Base-by-base conservation (phyloP, 1,284 basidiomycete species). In the Ustilago crameri region DNA sequence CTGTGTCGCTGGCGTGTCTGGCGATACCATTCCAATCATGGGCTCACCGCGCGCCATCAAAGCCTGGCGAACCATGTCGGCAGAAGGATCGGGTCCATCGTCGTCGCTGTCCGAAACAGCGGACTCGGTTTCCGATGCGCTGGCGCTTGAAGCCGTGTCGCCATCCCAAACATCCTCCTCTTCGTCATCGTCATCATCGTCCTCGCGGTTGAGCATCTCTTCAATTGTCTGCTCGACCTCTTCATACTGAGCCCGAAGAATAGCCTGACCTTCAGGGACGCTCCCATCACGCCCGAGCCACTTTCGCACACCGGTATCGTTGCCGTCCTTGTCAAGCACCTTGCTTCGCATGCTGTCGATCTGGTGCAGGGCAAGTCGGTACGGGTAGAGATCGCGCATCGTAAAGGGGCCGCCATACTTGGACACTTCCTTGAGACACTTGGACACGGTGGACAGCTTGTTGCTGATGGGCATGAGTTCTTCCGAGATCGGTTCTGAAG, bases 401-500 rank as follows among this genome's bases (percentile, higher is more conserved):
- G 89, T 92, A 84, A 95, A 97, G 0, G 94, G 92, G 15, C 95
- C 95, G 15, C 95, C 95, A 79, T 95, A 95, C 84, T 98, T 98
- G 67, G 92, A 87, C 0, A 99, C 95, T 85, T 99, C 96, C 81
- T 95, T 97, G 61, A 98, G 87, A 79, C 95, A 97, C 83, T 95
- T 97, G 22, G 66, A 62, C 24, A 82, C 67, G 32, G 73, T 79
- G 9, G 75, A 76, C 1, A 90, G 74, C 84, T 95, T 95, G 60
- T 85, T 84, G 43, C 83, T 83, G 51, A 97, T 89, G 7, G 95
- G 95, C 91, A 96, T 96, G 30, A 98, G 86, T 84, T 98, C 95
- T 83, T 97, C 95, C 0, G 93, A 96, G n/a, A 99, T 94, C 0
- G 96, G 96, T 85, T 98, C 95, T 57, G 92, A 94, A n/a, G 94